Evolutionary conservation across 495 filamentous ascomycete species (phyloP).

Genomic region (Penicillium pancosmium): DNA sequence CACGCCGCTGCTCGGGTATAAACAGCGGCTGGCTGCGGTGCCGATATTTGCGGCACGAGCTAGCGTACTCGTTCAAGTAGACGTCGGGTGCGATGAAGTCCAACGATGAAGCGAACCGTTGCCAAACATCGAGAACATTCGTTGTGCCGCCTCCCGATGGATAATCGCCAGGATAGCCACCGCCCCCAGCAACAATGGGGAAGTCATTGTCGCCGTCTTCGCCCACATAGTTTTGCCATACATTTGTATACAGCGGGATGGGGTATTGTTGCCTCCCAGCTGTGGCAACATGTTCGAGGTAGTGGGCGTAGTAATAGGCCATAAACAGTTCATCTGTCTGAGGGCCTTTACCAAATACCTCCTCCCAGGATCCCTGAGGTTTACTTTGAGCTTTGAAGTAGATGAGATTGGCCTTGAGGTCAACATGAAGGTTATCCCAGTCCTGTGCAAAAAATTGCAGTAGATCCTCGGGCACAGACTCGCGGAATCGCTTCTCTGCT

Average conservation of each 20-base stretch:
- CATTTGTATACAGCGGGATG: constrained; percentile 51
- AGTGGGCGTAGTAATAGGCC: constrained; percentile 50
- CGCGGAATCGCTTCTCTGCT: constrained; percentile 37
- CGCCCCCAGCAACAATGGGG: constrained; percentile 46
- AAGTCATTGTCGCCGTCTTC: constrained; percentile 33
- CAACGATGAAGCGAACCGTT: constrained; percentile 42
- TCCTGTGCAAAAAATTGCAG: constrained; percentile 32
- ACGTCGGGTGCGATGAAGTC: constrained; percentile 55
- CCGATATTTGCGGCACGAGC: constrained; percentile 44
- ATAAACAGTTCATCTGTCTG: constrained; percentile 55
- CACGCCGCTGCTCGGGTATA: constrained; percentile 53
- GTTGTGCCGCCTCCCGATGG: constrained; percentile 46
- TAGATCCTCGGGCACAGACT: constrained; percentile 38
- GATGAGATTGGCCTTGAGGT: constrained; percentile 30
- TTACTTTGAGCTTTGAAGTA: constrained; percentile 27
- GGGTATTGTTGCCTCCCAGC: constrained; percentile 46
- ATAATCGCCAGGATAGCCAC: constrained; percentile 47
- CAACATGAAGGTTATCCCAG: constrained; percentile 35
- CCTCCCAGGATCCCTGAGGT: constrained; percentile 34
- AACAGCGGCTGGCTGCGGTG: constrained; percentile 50
- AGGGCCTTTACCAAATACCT: constrained; percentile 42
- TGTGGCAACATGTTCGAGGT: constrained; percentile 45
- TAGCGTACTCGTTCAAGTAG: constrained; percentile 48
- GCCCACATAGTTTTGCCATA: constrained; percentile 46
- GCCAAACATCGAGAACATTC: constrained; percentile 50